These are phyloP conservation scores for Earliella scabrosa DNA, from an alignment of 1,284 basidiomycete species.

Conservation along the genomic window DNA sequence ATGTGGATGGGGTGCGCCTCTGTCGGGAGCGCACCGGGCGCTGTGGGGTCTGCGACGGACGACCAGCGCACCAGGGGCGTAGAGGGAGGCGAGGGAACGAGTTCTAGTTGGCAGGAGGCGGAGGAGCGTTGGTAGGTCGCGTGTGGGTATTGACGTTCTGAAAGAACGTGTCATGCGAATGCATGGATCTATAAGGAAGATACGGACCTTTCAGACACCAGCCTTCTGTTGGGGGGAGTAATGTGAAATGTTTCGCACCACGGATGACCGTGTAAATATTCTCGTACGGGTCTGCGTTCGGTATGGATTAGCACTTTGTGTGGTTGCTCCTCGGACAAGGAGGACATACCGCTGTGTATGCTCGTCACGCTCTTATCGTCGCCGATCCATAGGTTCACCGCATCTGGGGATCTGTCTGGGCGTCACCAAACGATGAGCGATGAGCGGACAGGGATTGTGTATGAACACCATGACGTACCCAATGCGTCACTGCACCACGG, in stretches of 20 bases:
- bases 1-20: conserved; percentile 69
- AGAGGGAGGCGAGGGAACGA: conserved; percentile 49
- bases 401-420: conserved; percentile 74
- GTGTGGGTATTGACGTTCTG: conserved; percentile 73
- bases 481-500: conserved; percentile 79
- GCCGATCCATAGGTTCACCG: conserved; percentile 93
- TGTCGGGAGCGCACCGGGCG: conserved; percentile 46
- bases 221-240: conserved; percentile 88
- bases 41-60: conserved; percentile 63
- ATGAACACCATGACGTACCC: conserved; percentile 50
- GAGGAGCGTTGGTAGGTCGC: conserved; percentile 59
- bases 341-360: conserved; percentile 75
- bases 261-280: conserved; percentile 89
- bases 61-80: conserved; percentile 70
- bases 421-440: not conserved
- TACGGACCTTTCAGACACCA: conserved; percentile 76
- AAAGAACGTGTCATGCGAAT: too few relatives aligned
- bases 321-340: not conserved
- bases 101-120: conserved; percentile 40
- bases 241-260: conserved; percentile 83
- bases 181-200: too few relatives aligned
- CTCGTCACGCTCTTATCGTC: conserved; percentile 77
- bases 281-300: conserved; percentile 80
- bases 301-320: not conserved
- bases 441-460: not conserved